Percentiles rank a stretch among this genome's conserved stretches.
Evolutionary conservation across 805 yeast genomes (phyloP).

Genomic region (Candida stauntonica): DNA sequence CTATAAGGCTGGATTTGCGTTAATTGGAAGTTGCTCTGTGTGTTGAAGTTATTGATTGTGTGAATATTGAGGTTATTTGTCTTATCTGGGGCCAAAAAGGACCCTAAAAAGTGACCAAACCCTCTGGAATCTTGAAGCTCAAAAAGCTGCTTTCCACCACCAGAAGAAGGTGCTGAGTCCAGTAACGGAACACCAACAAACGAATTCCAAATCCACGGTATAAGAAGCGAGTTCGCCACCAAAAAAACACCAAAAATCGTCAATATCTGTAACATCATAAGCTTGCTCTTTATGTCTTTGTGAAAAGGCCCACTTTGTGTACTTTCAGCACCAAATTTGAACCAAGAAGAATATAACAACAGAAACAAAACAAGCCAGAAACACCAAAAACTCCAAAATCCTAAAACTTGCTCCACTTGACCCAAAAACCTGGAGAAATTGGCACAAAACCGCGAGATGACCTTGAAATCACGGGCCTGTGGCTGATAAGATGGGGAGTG

Average conservation of each 20-base stretch:
- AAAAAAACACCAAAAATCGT: slow-evolving; percentile 3
- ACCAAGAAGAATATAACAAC: too few species aligned
- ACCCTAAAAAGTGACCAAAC: too few species aligned
- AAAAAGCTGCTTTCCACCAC: not conserved
- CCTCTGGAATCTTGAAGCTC: not conserved
- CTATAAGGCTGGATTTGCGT: slow-evolving; percentile 19
- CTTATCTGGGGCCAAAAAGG: too few species aligned
- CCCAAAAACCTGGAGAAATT: too few species aligned
- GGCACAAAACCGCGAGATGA: slow-evolving; percentile 2
- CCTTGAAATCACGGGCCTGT: too few species aligned
- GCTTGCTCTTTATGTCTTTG: not conserved
- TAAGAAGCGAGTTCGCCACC: slow-evolving; percentile 3
- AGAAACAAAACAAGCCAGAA: too few species aligned
- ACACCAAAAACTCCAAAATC: too few species aligned
- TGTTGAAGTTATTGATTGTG: slow-evolving; percentile 22
- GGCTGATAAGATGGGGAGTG: too few species aligned
- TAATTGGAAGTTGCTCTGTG: slow-evolving; percentile 21
- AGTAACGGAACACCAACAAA: too few species aligned
- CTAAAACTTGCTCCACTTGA: too few species aligned
- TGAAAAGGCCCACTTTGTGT: not conserved
- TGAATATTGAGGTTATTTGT: slow-evolving; percentile 2
- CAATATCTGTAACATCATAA: slow-evolving; percentile 7
- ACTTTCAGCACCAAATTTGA: too few species aligned
- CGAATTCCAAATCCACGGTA: slow-evolving; percentile 8
- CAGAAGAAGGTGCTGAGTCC: too few species aligned